Base-by-base conservation (phyloP, 192 early-diverging fungal genomes). In the Gonapodya sp. region DNA sequence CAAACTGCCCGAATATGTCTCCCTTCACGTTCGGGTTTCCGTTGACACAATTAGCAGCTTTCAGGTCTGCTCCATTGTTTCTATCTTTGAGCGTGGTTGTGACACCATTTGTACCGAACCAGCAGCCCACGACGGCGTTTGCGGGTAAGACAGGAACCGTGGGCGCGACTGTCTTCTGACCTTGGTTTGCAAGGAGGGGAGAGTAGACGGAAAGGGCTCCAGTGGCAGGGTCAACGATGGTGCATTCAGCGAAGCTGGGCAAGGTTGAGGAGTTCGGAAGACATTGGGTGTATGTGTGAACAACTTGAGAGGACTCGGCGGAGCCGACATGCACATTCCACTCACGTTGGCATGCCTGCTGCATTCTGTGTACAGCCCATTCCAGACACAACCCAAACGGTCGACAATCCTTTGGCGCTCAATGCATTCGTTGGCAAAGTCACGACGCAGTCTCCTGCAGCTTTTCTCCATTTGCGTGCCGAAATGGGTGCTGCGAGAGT, bases 31-130 rank as follows among this genome's bases (percentile, higher is more conserved):
- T 8, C 46, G 46, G 46, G 0, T 37, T 72, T 37, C 83, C 83
- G 72, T 80, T 82, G 81, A 86, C 83, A 75, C 86, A 87, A 0
- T 84, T 87, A 0, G 78, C 83, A 34, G 37, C 75, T 33, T 80
- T 36, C 24, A 84, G 34, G 36, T 81, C 83, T 31, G 36, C 37
- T 35, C 82, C 86, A 78, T 82, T 79, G 80, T 82, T 85, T 73
- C 34, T 81, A 78, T 84, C 84, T 14, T 81, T 79, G n/a, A 87
- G 84, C 31, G 78, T 46, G 34, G 83, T 82, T 8, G 80, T 81
- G n/a, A 73, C 82, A 34, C 75, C 83, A 46, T 87, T 87, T 16
- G 86, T 83, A 34, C 86, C 86, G 78, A 87, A 86, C 84, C 84
- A 86, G 35, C 83, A 82, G 18, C 82, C 84, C 34, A 87, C 84